Conservation (phyloP, 176 grass and related monocot genomes). For the Triticum aestivum region IWGSC_CS_RefSeq_v2.1 NC_057811.1:472336243-472336742, state of each 20-base stretch:
- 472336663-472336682: conserved; percentile 64
- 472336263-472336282: no score
- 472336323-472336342: neutral
- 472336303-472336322: no score
- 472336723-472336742: conserved; percentile 51
- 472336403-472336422: neutral
- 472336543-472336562: neutral
- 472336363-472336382: neutral
- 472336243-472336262: no score
- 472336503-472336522: neutral
- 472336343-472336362: neutral
- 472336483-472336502: neutral
- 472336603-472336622: conserved; percentile 69
- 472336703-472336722: conserved; percentile 97
- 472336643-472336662: conserved; percentile 85
- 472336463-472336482: neutral
- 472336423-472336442: neutral
- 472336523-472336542: conserved; percentile 7
- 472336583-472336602: conserved; percentile 87
- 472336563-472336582: conserved; percentile 22
- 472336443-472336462: neutral
- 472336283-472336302: no score
- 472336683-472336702: conserved; percentile 95
- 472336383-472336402: neutral
- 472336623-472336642: conserved; percentile 78